These are phyloP conservation scores for Rhodomyrtus tomentosa DNA, from an alignment of 345 rosid genomes.

Conservation along the genomic window DNA sequence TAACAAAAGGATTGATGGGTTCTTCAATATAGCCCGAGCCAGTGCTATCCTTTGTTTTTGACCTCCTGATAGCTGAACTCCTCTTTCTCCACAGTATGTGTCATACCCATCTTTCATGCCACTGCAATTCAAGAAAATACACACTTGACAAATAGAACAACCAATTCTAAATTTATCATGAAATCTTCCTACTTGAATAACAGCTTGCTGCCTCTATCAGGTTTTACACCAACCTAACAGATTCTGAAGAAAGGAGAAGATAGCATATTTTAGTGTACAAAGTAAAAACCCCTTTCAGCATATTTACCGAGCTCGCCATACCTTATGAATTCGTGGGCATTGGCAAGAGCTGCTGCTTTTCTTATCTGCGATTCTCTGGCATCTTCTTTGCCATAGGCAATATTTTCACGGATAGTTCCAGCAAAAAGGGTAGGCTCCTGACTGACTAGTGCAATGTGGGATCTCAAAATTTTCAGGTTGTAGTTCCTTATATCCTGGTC, in stretches of 20 bases:
- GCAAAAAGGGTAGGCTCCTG: constrained; percentile 63
- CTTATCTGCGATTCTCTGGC: constrained; percentile 42
- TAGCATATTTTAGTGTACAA: background rate
- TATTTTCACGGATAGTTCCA: constrained; percentile 52
- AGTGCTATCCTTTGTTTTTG: constrained; percentile 68
- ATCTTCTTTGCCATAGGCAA: constrained; percentile 35
- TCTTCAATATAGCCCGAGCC: constrained; percentile 59
- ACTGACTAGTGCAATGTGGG: constrained; percentile 53
- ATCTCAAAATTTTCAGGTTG: constrained; percentile 30
- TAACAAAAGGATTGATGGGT: constrained; percentile 48
- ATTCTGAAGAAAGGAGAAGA: background rate
- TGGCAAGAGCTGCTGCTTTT: constrained; percentile 45
- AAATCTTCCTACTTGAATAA: background rate
- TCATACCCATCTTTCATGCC: constrained; percentile 63
- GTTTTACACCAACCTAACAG: background rate
- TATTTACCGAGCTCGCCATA: constrained; percentile 1
- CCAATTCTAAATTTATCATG: background rate
- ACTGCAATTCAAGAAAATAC: constrained; percentile 8
- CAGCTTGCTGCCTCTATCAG: background rate
- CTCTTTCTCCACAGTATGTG: constrained; percentile 56
- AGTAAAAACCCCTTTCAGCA: background rate
- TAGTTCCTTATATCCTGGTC: constrained; percentile 40
- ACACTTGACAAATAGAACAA: background rate
- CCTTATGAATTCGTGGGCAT: constrained; percentile 63
- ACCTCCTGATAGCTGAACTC: constrained; percentile 61